Conservation (phyloP, 2,329 filamentous ascomycete species). For the Epichloe sibirici region DNA sequence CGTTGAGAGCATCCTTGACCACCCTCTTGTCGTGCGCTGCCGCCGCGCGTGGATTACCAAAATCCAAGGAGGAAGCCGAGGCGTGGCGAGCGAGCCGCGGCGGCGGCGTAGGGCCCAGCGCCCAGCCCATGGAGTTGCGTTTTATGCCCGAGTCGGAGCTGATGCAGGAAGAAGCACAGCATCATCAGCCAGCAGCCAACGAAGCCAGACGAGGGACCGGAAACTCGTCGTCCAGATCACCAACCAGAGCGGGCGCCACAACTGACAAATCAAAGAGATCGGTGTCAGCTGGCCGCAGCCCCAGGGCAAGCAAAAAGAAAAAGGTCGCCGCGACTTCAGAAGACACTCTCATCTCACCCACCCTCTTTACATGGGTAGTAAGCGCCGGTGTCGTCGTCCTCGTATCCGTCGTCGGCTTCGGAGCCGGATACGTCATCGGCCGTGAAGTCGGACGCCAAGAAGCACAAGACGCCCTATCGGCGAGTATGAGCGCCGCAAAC, state of each 20-base stretch:
- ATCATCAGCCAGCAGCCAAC: constrained; percentile 11
- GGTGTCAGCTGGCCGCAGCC: constrained; percentile 26
- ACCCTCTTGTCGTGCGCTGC: constrained; percentile 91
- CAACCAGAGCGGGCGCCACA: constrained; percentile 13
- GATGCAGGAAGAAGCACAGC: constrained; percentile 23
- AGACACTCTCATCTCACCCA: constrained; percentile 41
- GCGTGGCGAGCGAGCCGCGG: constrained; percentile 20
- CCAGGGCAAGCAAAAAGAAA: constrained; percentile 50
- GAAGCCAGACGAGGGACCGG: constrained; percentile 11
- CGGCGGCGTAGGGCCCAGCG: constrained; percentile 31
- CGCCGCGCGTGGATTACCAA: constrained; percentile 71
- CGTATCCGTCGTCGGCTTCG: constrained; percentile 56
- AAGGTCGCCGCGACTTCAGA: constrained; percentile 28
- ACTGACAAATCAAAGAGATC: constrained; percentile 39
- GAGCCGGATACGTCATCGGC: constrained; percentile 56
- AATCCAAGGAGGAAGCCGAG: constrained; percentile 39
- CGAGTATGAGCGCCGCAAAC: constrained; percentile 30
- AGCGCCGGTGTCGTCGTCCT: constrained; percentile 56
- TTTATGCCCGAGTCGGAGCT: constrained; percentile 51
- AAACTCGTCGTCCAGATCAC: constrained; percentile 18
- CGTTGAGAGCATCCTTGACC: constrained; percentile 82
- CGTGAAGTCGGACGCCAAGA: constrained; percentile 54
- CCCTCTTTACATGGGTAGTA: constrained; percentile 51
- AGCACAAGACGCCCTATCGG: constrained; percentile 37
- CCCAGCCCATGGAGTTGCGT: constrained; percentile 45